Base-by-base conservation (phyloP, 345 rosid species). In the Moringa oleifera region DNA sequence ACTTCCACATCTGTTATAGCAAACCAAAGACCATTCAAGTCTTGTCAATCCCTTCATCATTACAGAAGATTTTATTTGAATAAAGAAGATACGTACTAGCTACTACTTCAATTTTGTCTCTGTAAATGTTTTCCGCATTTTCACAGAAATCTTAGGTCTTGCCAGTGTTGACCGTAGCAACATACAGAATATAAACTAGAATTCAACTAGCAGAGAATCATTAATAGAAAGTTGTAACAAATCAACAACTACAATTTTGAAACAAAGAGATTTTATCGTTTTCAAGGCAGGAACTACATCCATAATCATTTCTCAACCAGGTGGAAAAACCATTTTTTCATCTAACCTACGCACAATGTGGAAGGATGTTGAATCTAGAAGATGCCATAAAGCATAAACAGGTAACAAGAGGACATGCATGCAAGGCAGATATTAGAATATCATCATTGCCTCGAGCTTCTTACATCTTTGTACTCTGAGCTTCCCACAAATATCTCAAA, bases 381-480 rank as follows among this genome's bases (percentile, higher is more conserved):
- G 47, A 41, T 41, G 47, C 47, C 47, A 7, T 4, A 9, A 41
- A 41, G 47, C 12, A 41, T 9, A 41, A 9, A 41, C 47, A 41
- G 53, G 25, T n/a, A 41, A 54, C 28, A 54, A 18, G n/a, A 13
- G 25, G 37, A 55, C 18, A 18, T 0, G 11, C 1, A 41, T 4
- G 12, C 12, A 11, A 1, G 17, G 9, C 17, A 41, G 16, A 41
- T 41, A 41, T 7, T 3, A 41, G 12, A 41, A 15, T 41, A 41
- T 41, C 17, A 9, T 41, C 2, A 41, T 4, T 41, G 47, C 1
- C 5, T 41, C 21, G 41, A 53, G 45, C 22, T 68, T 58, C 91
- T 83, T 76, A 93, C 97, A 45, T 83, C 77, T 74, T 74, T 84
- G 80, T 84, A 88, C 61, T 78, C 87, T 70, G 82, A 62, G 68